These are phyloP conservation scores for Lactifluus subvellereus DNA, from an alignment of 768 basidiomycete species.

Conservation along the genomic window DNA sequence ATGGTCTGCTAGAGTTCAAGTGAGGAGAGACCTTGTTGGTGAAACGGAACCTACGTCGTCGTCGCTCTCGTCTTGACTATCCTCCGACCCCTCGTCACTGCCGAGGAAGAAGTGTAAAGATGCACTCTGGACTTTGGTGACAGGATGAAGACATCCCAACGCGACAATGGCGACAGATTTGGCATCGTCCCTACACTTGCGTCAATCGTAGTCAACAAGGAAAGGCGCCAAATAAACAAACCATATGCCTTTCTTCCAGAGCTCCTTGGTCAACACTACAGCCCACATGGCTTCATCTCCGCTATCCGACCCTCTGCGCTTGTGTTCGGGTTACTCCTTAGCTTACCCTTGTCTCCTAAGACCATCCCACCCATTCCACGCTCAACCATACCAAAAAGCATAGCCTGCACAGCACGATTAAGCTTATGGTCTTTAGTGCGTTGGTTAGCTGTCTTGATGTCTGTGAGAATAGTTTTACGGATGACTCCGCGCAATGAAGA, in stretches of 20 bases:
- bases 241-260: conserved; percentile 94
- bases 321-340: conserved; percentile 38
- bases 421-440: conserved; percentile 91
- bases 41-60: conserved; percentile 41
- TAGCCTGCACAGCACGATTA: conserved; percentile 91
- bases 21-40: conserved; percentile 16
- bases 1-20: conserved; percentile 34
- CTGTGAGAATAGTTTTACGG: conserved; percentile 88
- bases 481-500: conserved; percentile 78
- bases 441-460: conserved; percentile 86
- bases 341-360: conserved; percentile 76
- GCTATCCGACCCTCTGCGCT: conserved; percentile 38
- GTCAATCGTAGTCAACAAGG: not conserved
- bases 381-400: conserved; percentile 95
- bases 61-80: conserved; percentile 59
- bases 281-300: conserved; percentile 98
- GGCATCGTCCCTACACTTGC: conserved; percentile 62
- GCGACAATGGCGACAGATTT: conserved; percentile 92
- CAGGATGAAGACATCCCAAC: conserved; percentile 89
- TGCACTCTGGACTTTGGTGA: conserved; percentile 89
- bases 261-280: conserved; percentile 84
- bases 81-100: conserved; percentile 67
- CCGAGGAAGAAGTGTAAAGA: conserved; percentile 97
- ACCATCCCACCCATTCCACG: conserved; percentile 81
- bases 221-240: conserved; percentile 29